phyloP scores from a whole-genome alignment of 1,139 yeast species.

The Citeromyces hawaiiensis region DNA sequence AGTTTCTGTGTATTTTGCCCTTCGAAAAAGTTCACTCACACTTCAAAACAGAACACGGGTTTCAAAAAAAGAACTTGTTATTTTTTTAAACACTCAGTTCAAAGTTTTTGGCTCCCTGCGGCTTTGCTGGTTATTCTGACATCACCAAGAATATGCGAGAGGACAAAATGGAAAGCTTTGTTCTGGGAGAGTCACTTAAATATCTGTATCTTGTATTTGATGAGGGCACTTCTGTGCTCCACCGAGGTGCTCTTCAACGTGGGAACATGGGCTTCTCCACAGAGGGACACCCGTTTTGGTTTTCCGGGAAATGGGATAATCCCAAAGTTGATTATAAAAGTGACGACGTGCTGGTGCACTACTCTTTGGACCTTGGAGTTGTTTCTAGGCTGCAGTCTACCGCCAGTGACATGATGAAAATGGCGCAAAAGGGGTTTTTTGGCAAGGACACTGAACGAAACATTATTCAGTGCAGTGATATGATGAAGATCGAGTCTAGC shows the following conservation, averaged over 20 bases:
- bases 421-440: background rate
- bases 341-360: background rate
- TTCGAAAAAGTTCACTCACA: no score
- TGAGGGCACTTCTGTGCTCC: constrained; percentile 33
- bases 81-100: no score
- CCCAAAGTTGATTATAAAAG: background rate
- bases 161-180: constrained; percentile 87
- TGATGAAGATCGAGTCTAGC: background rate
- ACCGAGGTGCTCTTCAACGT: constrained; percentile 22
- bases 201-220: constrained; percentile 76
- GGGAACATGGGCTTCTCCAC: constrained; percentile 73
- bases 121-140: constrained; percentile 70
- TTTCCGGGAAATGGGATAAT: no score
- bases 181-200: constrained; percentile 73
- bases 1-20: no score
- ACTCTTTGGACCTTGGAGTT: background rate
- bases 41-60: no score
- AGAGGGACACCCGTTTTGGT: constrained; percentile 90
- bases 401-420: background rate
- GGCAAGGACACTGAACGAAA: background rate
- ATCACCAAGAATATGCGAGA: constrained; percentile 49
- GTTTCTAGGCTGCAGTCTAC: background rate
- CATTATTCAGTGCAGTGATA: background rate
- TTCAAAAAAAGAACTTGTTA: no score
- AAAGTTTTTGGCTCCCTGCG: constrained; percentile 51